Evolutionary conservation across 192 early-diverging fungal genomes (phyloP).

Genomic region (Coemansia sp.): DNA sequence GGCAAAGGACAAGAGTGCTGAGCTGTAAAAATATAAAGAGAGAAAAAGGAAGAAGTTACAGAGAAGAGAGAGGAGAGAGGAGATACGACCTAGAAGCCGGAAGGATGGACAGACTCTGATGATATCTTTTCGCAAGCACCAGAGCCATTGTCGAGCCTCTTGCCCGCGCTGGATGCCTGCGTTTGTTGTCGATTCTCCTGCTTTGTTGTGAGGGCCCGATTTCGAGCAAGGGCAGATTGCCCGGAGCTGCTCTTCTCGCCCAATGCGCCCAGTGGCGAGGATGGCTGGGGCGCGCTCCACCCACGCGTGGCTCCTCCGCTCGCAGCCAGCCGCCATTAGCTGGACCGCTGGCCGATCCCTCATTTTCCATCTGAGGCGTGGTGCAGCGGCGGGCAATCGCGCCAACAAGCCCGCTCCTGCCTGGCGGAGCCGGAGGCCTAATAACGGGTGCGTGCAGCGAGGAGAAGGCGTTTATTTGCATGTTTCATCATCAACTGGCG

Average conservation of each 20-base stretch:
- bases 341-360: slow-evolving; percentile 3
- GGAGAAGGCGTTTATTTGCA: neutral
- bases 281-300: too few species aligned
- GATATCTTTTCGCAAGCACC: neutral
- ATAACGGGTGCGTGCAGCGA: neutral
- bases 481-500: neutral
- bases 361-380: neutral
- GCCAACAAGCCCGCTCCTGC: too few species aligned
- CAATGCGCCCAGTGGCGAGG: neutral
- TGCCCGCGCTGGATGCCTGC: too few species aligned
- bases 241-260: neutral
- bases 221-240: too few species aligned
- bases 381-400: neutral
- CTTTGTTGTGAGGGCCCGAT: neutral
- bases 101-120: neutral
- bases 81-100: neutral
- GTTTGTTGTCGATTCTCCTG: neutral
- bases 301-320: too few species aligned
- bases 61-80: too few species aligned
- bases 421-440: neutral
- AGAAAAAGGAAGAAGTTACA: neutral
- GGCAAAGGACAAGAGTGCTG: neutral
- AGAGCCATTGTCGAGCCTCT: neutral
- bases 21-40: too few species aligned
- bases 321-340: too few species aligned